Percentiles rank a stretch among this genome's conserved stretches.
Evolutionary conservation across 805 yeast genomes (phyloP).

Genomic region (Ogataea pignaliae): DNA sequence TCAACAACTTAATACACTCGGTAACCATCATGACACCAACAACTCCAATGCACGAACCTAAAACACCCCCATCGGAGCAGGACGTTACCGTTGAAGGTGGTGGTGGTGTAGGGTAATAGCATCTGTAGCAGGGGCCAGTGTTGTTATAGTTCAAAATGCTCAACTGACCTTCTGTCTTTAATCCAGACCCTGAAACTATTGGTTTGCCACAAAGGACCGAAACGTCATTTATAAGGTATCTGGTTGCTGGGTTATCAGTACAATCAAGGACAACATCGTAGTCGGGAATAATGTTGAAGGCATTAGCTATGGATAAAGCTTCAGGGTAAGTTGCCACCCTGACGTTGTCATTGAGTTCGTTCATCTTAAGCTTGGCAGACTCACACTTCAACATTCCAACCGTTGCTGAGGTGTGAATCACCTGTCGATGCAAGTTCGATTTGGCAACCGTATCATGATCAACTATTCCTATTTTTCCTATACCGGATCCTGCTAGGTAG

Average conservation of each 20-base stretch:
- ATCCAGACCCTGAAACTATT: conserved; percentile 87
- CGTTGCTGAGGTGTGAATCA: conserved; percentile 62
- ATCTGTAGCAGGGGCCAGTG: conserved; percentile 88
- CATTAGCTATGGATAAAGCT: conserved; percentile 51
- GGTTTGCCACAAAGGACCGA: conserved; percentile 66
- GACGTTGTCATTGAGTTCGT: conserved; percentile 65
- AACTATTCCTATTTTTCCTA: conserved; percentile 79
- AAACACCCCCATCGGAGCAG: conserved; percentile 89
- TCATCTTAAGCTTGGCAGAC: conserved; percentile 60
- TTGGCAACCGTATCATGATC: conserved; percentile 83
- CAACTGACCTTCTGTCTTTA: conserved; percentile 88
- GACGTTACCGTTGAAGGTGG: conserved; percentile 75
- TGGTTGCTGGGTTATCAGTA: conserved; percentile 85
- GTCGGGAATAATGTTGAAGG: conserved; percentile 52
- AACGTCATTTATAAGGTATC: conserved; percentile 84
- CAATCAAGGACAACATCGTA: conserved; percentile 87
- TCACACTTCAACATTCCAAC: conserved; percentile 74
- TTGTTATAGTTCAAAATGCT: conserved; percentile 63
- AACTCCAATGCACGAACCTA: conserved; percentile 94
- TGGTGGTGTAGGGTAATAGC: conserved; percentile 90
- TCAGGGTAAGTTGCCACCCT: conserved; percentile 46
- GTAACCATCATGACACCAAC: conserved; percentile 87
- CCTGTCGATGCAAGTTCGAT: conserved; percentile 87
- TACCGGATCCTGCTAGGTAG: conserved; percentile 83
- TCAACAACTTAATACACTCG: conserved; percentile 74